Evolutionary conservation across 2,329 filamentous ascomycete genomes (phyloP), one percentile per base, ranked within the genome.

Genomic region (Fusarium sp.): DNA sequence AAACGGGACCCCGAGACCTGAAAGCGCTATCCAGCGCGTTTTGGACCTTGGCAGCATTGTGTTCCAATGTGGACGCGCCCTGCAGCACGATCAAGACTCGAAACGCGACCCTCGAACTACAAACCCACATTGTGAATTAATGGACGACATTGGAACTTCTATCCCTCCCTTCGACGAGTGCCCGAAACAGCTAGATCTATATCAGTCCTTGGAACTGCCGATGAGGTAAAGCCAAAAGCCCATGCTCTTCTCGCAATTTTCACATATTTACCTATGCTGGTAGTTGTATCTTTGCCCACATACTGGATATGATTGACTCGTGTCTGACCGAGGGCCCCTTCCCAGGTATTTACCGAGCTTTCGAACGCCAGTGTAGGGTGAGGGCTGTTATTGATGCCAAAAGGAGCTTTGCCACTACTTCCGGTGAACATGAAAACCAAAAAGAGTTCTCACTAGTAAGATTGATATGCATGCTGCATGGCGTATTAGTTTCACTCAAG

Each of bases 21-120:
- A 36, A 0, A 8, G 1, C 10, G 17, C 4, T 0, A 6, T 6
- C 3, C 48, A 15, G 32, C 48, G 32, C 3, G 6, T 20, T 0
- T 14, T 6, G 5, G n/a, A 20, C 1, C 13, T 52, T 36, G 48
- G 30, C 15, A 36, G 0, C 2, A 14, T 34, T 36, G 22, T 20
- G 6, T 34, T 34, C 5, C 22, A 32, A 34, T 34, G 14, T 9
- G 28, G 30, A 13, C 47, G 5, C 2, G 6, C 5, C 22, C 9
- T 51, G 3, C 47, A 51, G 17, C 30, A 51, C 15, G 12, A 7
- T 32, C 47, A 51, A 0, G 22, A 51, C 17, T 51, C 47, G 11
- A 34, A 51, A 32, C 47, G 28, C 10, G 22, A 13, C 10, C 47
- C 47, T 24, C 30, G 22, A 18, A 18, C 17, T 26, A 7, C 10